Percentiles rank a stretch among this genome's conserved stretches.
phyloP scores from a whole-genome alignment of 2,329 filamentous ascomycete species.

The Scedosporium aurantiacum region DNA sequence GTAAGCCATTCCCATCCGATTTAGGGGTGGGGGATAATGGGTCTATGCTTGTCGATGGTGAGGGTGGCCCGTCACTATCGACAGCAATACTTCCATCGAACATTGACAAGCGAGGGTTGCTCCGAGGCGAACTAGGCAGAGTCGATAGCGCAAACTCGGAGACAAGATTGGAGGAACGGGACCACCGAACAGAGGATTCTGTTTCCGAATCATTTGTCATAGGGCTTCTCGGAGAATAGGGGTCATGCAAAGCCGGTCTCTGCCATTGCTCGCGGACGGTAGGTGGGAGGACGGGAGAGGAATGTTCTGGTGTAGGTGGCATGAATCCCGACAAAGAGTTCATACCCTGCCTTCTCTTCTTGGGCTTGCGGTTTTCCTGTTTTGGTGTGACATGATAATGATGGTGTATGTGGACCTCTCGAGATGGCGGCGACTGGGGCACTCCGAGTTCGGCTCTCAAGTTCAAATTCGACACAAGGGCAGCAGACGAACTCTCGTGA shows the following conservation, averaged over 20 bases:
- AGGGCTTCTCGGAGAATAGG: neutral
- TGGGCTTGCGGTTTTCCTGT: slow-evolving; percentile 50
- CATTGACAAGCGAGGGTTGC: slow-evolving; percentile 60
- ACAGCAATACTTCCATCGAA: slow-evolving; percentile 58
- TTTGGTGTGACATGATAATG: slow-evolving; percentile 71
- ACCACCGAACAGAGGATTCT: slow-evolving; percentile 45
- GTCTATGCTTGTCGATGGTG: slow-evolving; percentile 66
- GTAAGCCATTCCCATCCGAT: slow-evolving; percentile 11
- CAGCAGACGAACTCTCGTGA: slow-evolving; percentile 25
- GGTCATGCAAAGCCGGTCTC: neutral
- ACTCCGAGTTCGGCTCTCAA: slow-evolving; percentile 62
- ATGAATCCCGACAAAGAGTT: slow-evolving; percentile 31
- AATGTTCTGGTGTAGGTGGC: slow-evolving; percentile 32
- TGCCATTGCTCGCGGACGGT: slow-evolving; percentile 2
- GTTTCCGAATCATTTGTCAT: slow-evolving; percentile 13
- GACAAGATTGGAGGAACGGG: slow-evolving; percentile 46
- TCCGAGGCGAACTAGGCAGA: slow-evolving; percentile 69
- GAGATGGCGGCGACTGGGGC: slow-evolving; percentile 35
- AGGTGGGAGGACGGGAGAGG: slow-evolving; percentile 28
- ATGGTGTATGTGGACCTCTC: slow-evolving; percentile 85
- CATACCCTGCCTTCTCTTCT: slow-evolving; percentile 50
- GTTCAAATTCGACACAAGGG: slow-evolving; percentile 46
- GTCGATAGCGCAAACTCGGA: slow-evolving; percentile 61
- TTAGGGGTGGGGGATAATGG: slow-evolving; percentile 53
- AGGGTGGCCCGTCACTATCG: slow-evolving; percentile 45